Conservation (phyloP, 805 yeast genomes). For the Wickerhamiella spandovensis region DNA sequence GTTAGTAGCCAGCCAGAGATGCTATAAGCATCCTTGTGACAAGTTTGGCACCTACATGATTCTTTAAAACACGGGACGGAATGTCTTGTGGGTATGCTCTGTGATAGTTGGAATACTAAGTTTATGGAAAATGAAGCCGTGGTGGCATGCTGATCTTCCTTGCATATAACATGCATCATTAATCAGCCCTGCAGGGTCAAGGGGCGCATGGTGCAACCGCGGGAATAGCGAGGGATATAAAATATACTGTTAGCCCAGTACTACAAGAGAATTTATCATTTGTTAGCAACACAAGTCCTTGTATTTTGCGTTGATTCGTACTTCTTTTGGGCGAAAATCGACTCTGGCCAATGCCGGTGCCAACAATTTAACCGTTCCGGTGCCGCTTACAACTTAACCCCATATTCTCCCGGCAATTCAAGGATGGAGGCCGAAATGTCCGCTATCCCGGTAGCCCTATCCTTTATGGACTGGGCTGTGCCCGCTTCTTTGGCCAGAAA, state of each 20-base stretch:
- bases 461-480: neutral
- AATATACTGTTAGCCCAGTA: neutral
- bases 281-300: too few relatives aligned
- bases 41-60: too few relatives aligned
- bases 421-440: neutral
- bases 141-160: neutral
- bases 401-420: neutral
- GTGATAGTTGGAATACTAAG: too few relatives aligned
- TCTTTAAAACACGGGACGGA: too few relatives aligned
- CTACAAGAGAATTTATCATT: too few relatives aligned
- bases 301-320: too few relatives aligned
- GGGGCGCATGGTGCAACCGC: neutral
- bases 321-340: too few relatives aligned
- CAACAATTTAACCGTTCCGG: neutral
- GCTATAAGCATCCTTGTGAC: too few relatives aligned
- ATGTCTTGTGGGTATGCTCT: too few relatives aligned
- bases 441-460: neutral
- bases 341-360: too few relatives aligned
- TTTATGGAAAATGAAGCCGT: neutral
- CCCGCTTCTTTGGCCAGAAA: slow-evolving; percentile 1
- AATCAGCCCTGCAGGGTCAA: neutral
- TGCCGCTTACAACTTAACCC: neutral
- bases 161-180: neutral
- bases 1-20: too few relatives aligned
- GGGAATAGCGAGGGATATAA: neutral